Evolutionary conservation across 1,139 yeast genomes (phyloP), one percentile per base, ranked within the genome.

Genomic region (Spathaspora sp.): DNA sequence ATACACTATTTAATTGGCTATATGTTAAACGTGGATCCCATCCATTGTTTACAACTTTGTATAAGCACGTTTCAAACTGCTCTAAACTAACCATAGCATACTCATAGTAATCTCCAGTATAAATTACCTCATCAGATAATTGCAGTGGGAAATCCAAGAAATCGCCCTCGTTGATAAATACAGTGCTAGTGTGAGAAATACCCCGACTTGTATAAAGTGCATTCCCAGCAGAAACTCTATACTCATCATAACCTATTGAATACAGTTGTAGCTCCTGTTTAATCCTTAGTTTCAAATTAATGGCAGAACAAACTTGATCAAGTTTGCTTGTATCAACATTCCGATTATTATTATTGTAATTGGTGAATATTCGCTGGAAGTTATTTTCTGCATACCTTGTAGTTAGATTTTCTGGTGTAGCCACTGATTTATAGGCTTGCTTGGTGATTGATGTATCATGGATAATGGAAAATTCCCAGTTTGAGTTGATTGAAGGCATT

Each of bases 281-380:
- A 38, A 59, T 43, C 11, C 42, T 46, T 15, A 46, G 36, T 38
- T 58, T 58, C 41, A 56, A 50, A 34, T 38, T 46, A 17, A 56
- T 48, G 26, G 47, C 47, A 5, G 45, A 17, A 13, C 25, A 20
- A 11, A 31, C 13, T 3, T 40, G 29, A 31, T 20, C 42, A 34
- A 4, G 26, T 34, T 38, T 45, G 44, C 27, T 20, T 18, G 38
- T 11, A 13, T 43, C 23, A 18, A 44, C 42, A 18, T 27, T 27
- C n/a, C 34, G 20, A 13, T 18, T 9, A 5, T 2, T 9, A 5
- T 2, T 6, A 15, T 10, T n/a, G 18, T 13, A 15, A 16, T 11
- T 17, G 15, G 20, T 7, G 11, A n/a, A 9, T n/a, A 40, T 31
- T 13, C 42, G 37, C 5, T 20, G 16, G 29, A 40, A 40, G 11